These are phyloP conservation scores for sorghum (Sorghum bicolor) DNA, from an alignment of 176 grass and related monocot genomes.

Conservation along the genomic window Sorghum_bicolor_NCBIv3 NC_012877.2:3874001-3874500, in stretches of 20 bases:
- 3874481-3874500: slow-evolving; percentile 96
- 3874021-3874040: too few species aligned
- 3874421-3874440: slow-evolving; percentile 96
- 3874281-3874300: neutral
- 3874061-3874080: too few species aligned
- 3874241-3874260: neutral
- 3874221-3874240: neutral
- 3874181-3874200: slow-evolving; percentile 17
- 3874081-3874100: neutral
- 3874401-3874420: slow-evolving; percentile 88
- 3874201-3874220: neutral
- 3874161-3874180: neutral
- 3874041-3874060: too few species aligned
- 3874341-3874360: slow-evolving; percentile 7
- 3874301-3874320: neutral
- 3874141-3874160: slow-evolving; percentile 4
- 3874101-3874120: neutral
- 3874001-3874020: too few species aligned
- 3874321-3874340: slow-evolving; percentile 4
- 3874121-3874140: slow-evolving; percentile 8
- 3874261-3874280: neutral
- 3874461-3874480: slow-evolving; percentile 98
- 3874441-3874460: slow-evolving; percentile 97
- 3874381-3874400: slow-evolving; percentile 83
- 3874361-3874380: slow-evolving; percentile 75